phyloP scores from a whole-genome alignment of 352 stramenopile genomes.

The Phytophthora pini region DNA sequence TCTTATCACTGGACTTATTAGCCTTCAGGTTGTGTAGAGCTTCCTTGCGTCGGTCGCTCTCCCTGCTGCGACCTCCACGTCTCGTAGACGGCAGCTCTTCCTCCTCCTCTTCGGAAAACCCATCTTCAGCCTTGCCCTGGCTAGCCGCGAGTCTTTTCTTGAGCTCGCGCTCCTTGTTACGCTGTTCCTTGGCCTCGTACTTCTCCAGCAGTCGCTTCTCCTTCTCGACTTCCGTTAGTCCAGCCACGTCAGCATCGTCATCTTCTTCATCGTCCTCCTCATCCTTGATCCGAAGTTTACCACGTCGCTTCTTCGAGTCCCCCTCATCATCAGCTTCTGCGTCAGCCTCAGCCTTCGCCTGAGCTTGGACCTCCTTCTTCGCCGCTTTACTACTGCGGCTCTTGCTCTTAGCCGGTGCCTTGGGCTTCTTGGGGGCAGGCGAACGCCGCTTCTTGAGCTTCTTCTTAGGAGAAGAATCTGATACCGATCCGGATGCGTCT shows the following conservation, averaged over 20 bases:
- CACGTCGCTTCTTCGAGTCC: constrained; percentile 35
- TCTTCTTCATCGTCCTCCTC: constrained; percentile 58
- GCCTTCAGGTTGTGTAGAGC: constrained; percentile 80
- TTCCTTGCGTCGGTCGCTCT: constrained; percentile 81
- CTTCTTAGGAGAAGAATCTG: constrained; percentile 43
- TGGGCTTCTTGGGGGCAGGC: constrained; percentile 47
- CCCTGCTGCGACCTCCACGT: constrained; percentile 60
- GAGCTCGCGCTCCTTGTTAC: constrained; percentile 83
- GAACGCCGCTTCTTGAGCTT: constrained; percentile 56
- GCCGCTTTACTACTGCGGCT: constrained; percentile 21
- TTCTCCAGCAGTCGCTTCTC: constrained; percentile 88
- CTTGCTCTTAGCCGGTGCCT: constrained; percentile 39
- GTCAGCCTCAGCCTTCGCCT: constrained; percentile 56
- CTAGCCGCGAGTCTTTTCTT: constrained; percentile 80
- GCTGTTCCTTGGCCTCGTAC: constrained; percentile 85
- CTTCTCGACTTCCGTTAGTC: constrained; percentile 88
- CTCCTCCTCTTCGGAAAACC: constrained; percentile 45
- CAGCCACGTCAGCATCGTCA: constrained; percentile 66
- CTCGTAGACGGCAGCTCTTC: constrained; percentile 56
- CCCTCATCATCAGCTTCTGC: constrained; percentile 70
- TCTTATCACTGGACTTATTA: constrained; percentile 80
- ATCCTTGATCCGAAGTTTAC: constrained; percentile 47
- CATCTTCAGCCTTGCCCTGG: constrained; percentile 52
- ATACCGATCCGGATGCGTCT: constrained; percentile 33
- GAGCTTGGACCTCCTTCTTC: constrained; percentile 43